These are phyloP conservation scores for Pseudonitzschia delicatissima DNA, from an alignment of 108 stramenopile species.

Conservation along the genomic window DNA sequence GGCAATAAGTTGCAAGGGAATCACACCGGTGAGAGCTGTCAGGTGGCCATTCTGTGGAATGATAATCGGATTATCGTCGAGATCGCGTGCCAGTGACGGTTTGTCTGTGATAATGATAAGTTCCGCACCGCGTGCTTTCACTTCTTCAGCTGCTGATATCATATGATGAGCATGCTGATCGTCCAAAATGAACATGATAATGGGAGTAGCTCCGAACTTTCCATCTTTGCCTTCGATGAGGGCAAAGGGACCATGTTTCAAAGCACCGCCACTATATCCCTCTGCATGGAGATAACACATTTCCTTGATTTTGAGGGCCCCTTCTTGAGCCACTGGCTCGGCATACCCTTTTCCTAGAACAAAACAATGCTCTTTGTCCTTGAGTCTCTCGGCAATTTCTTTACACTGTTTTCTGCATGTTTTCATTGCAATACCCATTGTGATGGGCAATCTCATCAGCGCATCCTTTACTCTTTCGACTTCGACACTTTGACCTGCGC, in stretches of 20 bases:
- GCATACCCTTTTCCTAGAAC: slow-evolving; percentile 95
- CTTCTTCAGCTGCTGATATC: slow-evolving; percentile 92
- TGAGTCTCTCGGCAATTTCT: slow-evolving; percentile 71
- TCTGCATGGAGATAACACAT: slow-evolving; percentile 99
- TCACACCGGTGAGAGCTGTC: slow-evolving; percentile 91
- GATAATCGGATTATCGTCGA: slow-evolving; percentile 89
- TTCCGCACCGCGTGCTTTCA: slow-evolving; percentile 96
- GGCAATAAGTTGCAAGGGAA: slow-evolving; percentile 96
- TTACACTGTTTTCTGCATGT: slow-evolving; percentile 79
- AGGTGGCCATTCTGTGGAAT: slow-evolving; percentile 96
- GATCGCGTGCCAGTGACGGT: slow-evolving; percentile 66
- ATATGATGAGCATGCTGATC: slow-evolving; percentile 95
- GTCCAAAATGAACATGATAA: slow-evolving; percentile 98
- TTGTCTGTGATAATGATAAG: slow-evolving; percentile 97
- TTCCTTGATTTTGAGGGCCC: slow-evolving; percentile 99
- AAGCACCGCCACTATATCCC: slow-evolving; percentile 96
- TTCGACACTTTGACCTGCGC: slow-evolving; percentile 51
- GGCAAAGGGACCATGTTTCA: slow-evolving; percentile 99
- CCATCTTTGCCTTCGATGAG: slow-evolving; percentile 91
- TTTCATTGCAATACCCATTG: slow-evolving; percentile 96
- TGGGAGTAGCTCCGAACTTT: slow-evolving; percentile 95
- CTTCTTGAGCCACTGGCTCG: slow-evolving; percentile 96
- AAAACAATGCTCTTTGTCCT: slow-evolving; percentile 93
- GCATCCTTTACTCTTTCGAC: slow-evolving; percentile 73
- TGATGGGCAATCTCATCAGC: slow-evolving; percentile 95